These are phyloP conservation scores for Huiozyma sinensis DNA, from an alignment of 805 yeast genomes.

Conservation along the genomic window DNA sequence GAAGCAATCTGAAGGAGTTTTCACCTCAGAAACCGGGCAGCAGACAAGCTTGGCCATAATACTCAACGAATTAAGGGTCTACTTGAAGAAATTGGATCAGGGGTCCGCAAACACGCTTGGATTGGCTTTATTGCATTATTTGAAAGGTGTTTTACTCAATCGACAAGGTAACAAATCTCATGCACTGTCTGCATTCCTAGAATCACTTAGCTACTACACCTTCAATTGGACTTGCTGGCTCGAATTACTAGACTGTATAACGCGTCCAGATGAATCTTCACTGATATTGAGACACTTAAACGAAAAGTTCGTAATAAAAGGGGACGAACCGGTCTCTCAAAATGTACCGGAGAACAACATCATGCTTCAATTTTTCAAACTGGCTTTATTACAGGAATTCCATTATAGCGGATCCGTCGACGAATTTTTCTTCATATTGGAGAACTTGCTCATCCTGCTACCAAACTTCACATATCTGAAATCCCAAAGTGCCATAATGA, in stretches of 20 bases:
- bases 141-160: constrained; percentile 59
- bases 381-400: constrained; percentile 66
- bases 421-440: constrained; percentile 41
- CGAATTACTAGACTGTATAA: constrained; percentile 56
- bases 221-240: constrained; percentile 93
- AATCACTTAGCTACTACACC: constrained; percentile 59
- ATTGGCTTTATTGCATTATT: constrained; percentile 53
- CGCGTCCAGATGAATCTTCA: constrained; percentile 51
- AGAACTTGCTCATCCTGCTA: constrained; percentile 40
- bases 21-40: constrained; percentile 14
- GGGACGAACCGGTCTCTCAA: constrained; percentile 7
- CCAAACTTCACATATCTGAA: constrained; percentile 68
- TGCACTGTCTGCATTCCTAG: constrained; percentile 53
- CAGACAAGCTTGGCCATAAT: constrained; percentile 26
- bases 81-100: neutral
- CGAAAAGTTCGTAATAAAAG: constrained; percentile 14
- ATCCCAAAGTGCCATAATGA: constrained; percentile 71
- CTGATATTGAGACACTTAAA: constrained; percentile 31
- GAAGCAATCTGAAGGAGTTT: neutral
- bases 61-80: constrained; percentile 32
- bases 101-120: constrained; percentile 11
- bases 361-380: constrained; percentile 49
- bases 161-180: constrained; percentile 42
- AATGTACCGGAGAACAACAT: constrained; percentile 12
- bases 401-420: constrained; percentile 45